phyloP scores from a whole-genome alignment of 2,329 filamentous ascomycete species.

The Pseudogymnoascus sp. region DNA sequence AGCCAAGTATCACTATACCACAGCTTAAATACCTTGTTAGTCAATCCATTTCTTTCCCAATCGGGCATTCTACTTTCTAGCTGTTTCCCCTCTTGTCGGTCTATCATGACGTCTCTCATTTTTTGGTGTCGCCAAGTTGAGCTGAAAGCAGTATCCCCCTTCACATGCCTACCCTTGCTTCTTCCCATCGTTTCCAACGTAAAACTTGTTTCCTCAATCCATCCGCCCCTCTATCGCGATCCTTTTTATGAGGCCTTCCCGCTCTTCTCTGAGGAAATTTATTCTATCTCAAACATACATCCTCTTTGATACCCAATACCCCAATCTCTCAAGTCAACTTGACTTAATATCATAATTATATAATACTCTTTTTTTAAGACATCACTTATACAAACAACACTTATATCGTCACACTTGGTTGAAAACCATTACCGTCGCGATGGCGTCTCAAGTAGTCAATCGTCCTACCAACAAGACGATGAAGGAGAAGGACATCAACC shows the following conservation, averaged over 20 bases:
- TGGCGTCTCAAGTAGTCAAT: constrained; percentile 19
- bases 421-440: not conserved
- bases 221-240: not conserved
- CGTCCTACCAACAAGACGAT: constrained; percentile 23
- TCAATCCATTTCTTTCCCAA: not conserved
- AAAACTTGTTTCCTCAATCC: not conserved
- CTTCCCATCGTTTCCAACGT: not conserved
- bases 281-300: not conserved
- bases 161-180: not conserved
- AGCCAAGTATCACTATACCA: not conserved
- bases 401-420: not conserved
- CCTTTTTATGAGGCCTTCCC: constrained; percentile 6
- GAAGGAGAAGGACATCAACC: constrained; percentile 61
- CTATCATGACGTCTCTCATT: constrained; percentile 1
- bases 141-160: not conserved
- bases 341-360: not conserved
- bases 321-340: not conserved
- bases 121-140: not conserved
- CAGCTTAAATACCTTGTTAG: not conserved
- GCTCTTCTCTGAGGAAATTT: not conserved
- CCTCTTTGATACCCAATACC: constrained; percentile 6
- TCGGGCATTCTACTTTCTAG: not conserved
- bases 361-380: not conserved
- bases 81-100: not conserved
- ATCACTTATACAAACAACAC: constrained; percentile 2